Percentiles rank a stretch among this genome's conserved stretches.
These are phyloP conservation scores for Candida sanyaensis DNA, from an alignment of 1,139 yeast species.

Conservation along the genomic window DNA sequence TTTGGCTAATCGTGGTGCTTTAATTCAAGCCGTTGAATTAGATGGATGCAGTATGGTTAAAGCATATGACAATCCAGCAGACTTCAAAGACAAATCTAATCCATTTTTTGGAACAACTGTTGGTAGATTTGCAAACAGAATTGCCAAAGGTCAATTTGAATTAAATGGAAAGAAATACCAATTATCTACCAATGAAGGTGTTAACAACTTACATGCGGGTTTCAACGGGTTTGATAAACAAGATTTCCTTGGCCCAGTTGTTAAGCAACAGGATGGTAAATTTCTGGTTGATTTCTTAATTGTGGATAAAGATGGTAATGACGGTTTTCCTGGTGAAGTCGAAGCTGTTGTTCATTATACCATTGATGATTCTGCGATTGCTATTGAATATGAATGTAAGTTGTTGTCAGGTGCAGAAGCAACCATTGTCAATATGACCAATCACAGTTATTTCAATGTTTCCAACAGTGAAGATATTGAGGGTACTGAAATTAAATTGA, in stretches of 20 bases:
- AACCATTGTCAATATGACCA: slow-evolving; percentile 61
- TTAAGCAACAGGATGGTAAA: slow-evolving; percentile 29
- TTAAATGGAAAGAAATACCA: slow-evolving; percentile 42
- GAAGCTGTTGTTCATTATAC: slow-evolving; percentile 45
- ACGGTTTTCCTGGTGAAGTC: slow-evolving; percentile 60
- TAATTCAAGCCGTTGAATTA: slow-evolving; percentile 43
- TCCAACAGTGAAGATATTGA: slow-evolving; percentile 31
- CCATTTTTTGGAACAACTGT: slow-evolving; percentile 64
- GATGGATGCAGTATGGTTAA: slow-evolving; percentile 34
- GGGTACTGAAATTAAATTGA: slow-evolving; percentile 33
- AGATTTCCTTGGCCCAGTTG: slow-evolving; percentile 53
- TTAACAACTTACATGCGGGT: slow-evolving; percentile 56
- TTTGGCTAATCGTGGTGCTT: slow-evolving; percentile 55
- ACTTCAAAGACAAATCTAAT: slow-evolving; percentile 38
- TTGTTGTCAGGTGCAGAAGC: slow-evolving; percentile 35
- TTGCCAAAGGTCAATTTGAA: slow-evolving; percentile 45
- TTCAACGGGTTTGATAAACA: slow-evolving; percentile 52
- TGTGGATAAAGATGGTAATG: slow-evolving; percentile 47
- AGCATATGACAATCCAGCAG: slow-evolving; percentile 36
- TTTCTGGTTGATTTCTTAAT: slow-evolving; percentile 41
- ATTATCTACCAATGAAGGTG: slow-evolving; percentile 44
- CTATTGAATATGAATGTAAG: slow-evolving; percentile 50
- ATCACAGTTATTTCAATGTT: slow-evolving; percentile 62
- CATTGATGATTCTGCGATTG: slow-evolving; percentile 30
- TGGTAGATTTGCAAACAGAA: slow-evolving; percentile 67